Conservation (phyloP, 768 basidiomycete genomes). For the Tricholoma furcatifolium region DNA sequence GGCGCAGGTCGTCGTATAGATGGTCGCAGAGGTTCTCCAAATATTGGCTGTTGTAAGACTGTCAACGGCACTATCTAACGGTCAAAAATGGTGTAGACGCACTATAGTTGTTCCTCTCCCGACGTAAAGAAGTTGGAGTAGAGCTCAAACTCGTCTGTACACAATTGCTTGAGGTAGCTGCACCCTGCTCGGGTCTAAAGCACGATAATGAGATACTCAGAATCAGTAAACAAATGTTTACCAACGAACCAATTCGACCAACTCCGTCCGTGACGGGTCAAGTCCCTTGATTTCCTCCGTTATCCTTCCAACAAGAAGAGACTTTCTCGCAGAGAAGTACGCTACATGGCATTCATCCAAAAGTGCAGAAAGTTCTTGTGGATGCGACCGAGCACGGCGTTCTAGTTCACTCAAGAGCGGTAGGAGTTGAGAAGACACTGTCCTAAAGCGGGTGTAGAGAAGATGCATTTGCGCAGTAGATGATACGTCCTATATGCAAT, state of each 20-base stretch:
- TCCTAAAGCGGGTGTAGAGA: constrained; percentile 85
- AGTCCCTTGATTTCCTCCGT: constrained; percentile 80
- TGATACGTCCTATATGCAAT: constrained; percentile 62
- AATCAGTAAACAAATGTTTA: neutral
- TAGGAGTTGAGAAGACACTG: constrained; percentile 66
- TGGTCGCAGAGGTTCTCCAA: constrained; percentile 91
- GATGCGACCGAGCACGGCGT: constrained; percentile 68
- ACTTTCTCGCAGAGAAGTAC: constrained; percentile 74
- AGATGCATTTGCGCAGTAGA: constrained; percentile 79
- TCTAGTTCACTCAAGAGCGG: constrained; percentile 87
- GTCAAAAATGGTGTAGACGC: constrained; percentile 13
- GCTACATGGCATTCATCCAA: constrained; percentile 85
- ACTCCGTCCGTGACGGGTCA: constrained; percentile 74
- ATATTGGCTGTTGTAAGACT: constrained; percentile 59
- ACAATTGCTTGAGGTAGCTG: constrained; percentile 88
- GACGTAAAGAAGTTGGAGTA: constrained; percentile 86
- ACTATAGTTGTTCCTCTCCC: constrained; percentile 67
- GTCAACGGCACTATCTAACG: neutral
- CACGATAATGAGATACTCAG: neutral
- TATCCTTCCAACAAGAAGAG: constrained; percentile 70
- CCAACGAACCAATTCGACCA: constrained; percentile 77
- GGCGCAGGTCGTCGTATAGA: constrained; percentile 93
- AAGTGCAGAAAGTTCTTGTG: constrained; percentile 80
- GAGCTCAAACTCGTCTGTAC: constrained; percentile 84
- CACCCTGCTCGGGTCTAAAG: constrained; percentile 86